Evolutionary conservation across 1,284 basidiomycete genomes (phyloP).

Genomic region (Pseudozyma pruni): DNA sequence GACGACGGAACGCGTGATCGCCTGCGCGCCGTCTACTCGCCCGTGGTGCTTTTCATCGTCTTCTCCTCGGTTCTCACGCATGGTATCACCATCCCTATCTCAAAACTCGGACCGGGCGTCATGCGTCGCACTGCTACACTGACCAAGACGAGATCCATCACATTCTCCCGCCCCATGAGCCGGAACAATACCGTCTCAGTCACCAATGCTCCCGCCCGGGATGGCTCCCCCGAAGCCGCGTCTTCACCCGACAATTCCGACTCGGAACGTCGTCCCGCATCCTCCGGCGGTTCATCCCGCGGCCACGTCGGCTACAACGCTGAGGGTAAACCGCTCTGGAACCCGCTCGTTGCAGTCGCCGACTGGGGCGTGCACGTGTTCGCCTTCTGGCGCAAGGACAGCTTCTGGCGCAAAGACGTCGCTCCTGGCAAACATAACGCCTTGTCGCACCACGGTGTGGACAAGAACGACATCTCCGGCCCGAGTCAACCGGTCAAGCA

Average conservation of each 20-base stretch:
- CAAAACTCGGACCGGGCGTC: conserved; percentile 59
- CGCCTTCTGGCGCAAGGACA: conserved; percentile 54
- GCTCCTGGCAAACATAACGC: conserved; percentile 21
- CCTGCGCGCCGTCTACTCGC: conserved; percentile 69
- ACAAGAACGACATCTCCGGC: conserved; percentile 24
- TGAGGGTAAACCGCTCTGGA: conserved; percentile 46
- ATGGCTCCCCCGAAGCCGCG: conserved; percentile 2
- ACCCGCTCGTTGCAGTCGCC: conserved; percentile 44
- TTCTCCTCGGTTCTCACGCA: conserved; percentile 71
- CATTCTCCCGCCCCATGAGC: conserved; percentile 33
- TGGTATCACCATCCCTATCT: conserved; percentile 66
- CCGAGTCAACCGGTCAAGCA: conserved; percentile 21
- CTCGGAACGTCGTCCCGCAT: not conserved
- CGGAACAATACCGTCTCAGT: conserved; percentile 36
- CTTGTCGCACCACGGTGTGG: conserved; percentile 10
- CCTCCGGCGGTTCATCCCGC: conserved; percentile 5
- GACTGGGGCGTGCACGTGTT: conserved; percentile 36
- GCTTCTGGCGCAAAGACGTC: conserved; percentile 58
- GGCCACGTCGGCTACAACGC: conserved; percentile 38
- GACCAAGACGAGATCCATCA: conserved; percentile 39
- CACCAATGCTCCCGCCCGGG: not conserved
- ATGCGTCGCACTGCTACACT: conserved; percentile 52
- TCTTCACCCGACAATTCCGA: conserved; percentile 10
- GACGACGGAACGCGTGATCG: conserved; percentile 68
- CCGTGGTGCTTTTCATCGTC: conserved; percentile 72